phyloP scores from a whole-genome alignment of 2,329 filamentous ascomycete genomes.

The Venturia asperata region DNA sequence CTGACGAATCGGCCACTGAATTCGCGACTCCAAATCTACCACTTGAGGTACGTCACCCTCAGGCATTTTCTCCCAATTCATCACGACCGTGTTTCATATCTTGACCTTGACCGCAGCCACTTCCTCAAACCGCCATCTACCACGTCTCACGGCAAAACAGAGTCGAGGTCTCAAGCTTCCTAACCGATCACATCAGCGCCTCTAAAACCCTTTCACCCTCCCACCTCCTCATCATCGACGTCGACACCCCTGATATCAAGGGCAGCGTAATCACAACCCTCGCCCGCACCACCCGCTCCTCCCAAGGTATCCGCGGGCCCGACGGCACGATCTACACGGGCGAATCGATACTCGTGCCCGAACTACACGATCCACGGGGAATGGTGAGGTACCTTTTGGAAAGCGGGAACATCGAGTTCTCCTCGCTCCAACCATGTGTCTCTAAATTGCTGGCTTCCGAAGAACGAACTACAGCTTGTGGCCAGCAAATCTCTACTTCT shows the following conservation, averaged over 20 bases:
- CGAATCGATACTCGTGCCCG: neutral
- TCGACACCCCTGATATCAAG: neutral
- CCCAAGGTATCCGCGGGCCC: neutral
- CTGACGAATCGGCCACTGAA: no score
- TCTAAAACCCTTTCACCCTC: neutral
- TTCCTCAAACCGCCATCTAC: neutral
- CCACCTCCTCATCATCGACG: neutral
- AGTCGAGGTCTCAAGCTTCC: neutral
- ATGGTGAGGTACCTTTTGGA: neutral
- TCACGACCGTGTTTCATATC: neutral
- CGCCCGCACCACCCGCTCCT: neutral
- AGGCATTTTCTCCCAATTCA: neutral
- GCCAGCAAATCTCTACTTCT: neutral
- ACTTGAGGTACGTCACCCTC: neutral
- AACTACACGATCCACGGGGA: neutral
- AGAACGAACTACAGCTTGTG: neutral
- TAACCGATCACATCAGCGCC: neutral
- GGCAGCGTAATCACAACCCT: conserved; percentile 4
- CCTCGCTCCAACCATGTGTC: neutral
- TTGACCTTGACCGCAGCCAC: neutral
- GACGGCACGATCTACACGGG: neutral
- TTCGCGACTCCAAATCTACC: neutral
- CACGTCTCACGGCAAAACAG: neutral
- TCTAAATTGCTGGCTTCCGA: neutral
- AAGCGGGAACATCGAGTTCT: neutral